Conservation (phyloP, 148 eudicot genomes). For the Arctostaphylos glauca region DNA sequence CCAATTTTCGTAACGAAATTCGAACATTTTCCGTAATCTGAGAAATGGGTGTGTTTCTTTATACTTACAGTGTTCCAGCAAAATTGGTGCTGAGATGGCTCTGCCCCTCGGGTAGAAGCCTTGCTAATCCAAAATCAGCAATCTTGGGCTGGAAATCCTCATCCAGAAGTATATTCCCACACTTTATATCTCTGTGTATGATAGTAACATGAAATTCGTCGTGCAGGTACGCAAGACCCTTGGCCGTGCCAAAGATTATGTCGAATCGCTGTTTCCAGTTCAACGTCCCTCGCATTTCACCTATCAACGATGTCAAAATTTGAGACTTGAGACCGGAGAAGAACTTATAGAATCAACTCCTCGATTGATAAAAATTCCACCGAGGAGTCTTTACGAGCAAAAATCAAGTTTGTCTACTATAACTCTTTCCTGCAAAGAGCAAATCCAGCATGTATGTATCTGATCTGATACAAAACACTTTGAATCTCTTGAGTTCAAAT, state of each 20-base stretch:
- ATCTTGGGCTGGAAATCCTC: constrained; percentile 41
- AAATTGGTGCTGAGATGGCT: constrained; percentile 49
- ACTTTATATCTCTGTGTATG: constrained; percentile 48
- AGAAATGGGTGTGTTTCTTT: not conserved
- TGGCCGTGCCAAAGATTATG: constrained; percentile 40
- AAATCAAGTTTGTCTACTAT: not conserved
- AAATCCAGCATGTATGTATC: not conserved
- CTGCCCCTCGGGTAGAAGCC: constrained; percentile 44
- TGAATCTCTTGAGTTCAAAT: not conserved
- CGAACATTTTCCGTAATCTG: not conserved
- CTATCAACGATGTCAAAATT: constrained; percentile 15
- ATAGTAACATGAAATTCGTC: constrained; percentile 45
- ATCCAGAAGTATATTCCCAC: constrained; percentile 41
- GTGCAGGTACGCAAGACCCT: constrained; percentile 48
- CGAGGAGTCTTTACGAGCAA: too few relatives aligned
- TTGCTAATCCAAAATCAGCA: constrained; percentile 50
- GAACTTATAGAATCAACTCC: too few relatives aligned
- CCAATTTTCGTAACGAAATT: not conserved
- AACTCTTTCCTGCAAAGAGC: not conserved
- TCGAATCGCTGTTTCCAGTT: constrained; percentile 44
- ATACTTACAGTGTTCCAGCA: constrained; percentile 54
- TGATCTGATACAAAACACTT: not conserved
- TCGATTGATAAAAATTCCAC: too few relatives aligned
- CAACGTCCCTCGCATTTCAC: constrained; percentile 32
- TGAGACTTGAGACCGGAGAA: not conserved